Base-by-base conservation (phyloP, 23 red algal species). In the Gracilaria vermiculophylla region DNA sequence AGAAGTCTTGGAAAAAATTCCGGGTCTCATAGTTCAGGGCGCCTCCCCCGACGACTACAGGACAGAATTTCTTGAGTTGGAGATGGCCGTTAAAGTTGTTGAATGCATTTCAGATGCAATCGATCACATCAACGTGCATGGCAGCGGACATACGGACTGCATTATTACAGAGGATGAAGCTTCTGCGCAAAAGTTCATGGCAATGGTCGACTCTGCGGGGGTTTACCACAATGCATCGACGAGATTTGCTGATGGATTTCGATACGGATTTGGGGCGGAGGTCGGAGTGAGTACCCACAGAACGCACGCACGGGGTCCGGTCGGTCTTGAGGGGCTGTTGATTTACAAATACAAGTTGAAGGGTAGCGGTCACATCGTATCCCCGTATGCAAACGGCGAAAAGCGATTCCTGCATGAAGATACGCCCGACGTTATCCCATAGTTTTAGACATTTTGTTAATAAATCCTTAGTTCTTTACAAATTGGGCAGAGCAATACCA, bases 171-270 rank as follows among this genome's bases (percentile, higher is more conserved):
- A 99, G 58, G 81, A 99, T 60, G 62, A 78, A 1, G 54, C 44
- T 14, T 85, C 88, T 17, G 90, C 92, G 8, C 83, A 84, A 52
- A 31, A 50, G 0, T 98, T 98, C 53, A 20, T 98, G 29, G 90
- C 76, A 56, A 77, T 61, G 41, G 94, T 99, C 19, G 97, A 99
- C 67, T 95, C 97, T 53, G 97, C 92, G 1, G 92, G 92, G 31
- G 97, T 95, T 20, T 99, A 94, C 62, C 97, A 99, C 74, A 99
- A 95, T 85, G 92, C 87, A 9, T 95, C 92, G 25, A 99, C 97
- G 7, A 76, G 97, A 12, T 99, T 99, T 91, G 97, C 93, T 15
- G 97, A 99, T 82, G 97, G 97, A 34, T 99, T 95, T 85, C 92
- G 97, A 62, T 92, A 93, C 76, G 97, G 97, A 47, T 99, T 99